phyloP scores from a whole-genome alignment of 352 stramenopile species.

The Globisporangium sylvaticum region DNA sequence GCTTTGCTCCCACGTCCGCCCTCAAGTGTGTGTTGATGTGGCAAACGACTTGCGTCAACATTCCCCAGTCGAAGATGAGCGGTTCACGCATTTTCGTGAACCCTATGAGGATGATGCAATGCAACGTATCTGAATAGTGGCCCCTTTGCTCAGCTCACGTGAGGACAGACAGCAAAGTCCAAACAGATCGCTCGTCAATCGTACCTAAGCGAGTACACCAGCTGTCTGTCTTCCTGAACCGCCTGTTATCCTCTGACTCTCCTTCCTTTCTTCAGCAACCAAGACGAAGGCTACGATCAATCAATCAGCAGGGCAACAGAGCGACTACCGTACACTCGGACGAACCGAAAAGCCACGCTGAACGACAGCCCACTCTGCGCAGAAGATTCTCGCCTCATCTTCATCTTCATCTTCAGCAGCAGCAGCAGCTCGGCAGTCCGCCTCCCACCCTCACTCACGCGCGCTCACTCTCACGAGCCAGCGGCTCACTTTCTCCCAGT shows the following conservation, averaged over 20 bases:
- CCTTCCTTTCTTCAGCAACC: neutral
- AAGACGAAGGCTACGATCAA: neutral
- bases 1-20: neutral
- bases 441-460: neutral
- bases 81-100: neutral
- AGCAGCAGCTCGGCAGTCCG: too few species aligned
- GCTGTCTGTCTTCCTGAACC: neutral
- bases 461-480: neutral
- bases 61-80: too few species aligned
- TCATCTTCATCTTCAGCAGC: neutral
- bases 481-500: neutral
- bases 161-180: neutral
- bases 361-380: slow-evolving; percentile 2
- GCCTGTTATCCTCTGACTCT: slow-evolving; percentile 4
- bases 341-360: neutral
- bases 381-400: slow-evolving; percentile 2
- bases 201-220: neutral
- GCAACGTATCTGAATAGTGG: neutral
- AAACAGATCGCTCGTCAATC: neutral
- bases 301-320: neutral
- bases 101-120: neutral
- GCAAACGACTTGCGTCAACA: neutral
- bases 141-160: neutral
- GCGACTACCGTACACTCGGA: neutral
- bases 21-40: neutral